phyloP scores from a whole-genome alignment of 2,329 filamentous ascomycete species.

The Pseudocercospora eumusae region DNA sequence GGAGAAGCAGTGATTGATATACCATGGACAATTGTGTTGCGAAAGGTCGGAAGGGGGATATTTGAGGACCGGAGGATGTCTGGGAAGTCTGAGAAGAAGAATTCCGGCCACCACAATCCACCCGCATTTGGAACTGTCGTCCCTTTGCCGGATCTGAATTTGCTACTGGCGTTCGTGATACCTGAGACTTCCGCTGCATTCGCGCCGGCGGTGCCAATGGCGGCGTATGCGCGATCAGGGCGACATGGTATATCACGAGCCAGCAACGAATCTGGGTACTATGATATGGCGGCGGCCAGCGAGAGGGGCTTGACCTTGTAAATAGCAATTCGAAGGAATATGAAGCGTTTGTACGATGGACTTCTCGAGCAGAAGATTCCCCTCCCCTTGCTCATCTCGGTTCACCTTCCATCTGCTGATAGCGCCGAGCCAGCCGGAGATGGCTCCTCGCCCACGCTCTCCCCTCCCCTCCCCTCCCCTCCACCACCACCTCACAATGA shows the following conservation, averaged over 20 bases:
- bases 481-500: too few species aligned
- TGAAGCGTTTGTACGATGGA: too few species aligned
- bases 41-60: too few species aligned
- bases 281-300: neutral
- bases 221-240: neutral
- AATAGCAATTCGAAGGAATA: too few species aligned
- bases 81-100: too few species aligned
- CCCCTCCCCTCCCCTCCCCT: neutral
- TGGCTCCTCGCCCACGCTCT: neutral
- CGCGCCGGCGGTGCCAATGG: constrained; percentile 4
- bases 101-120: too few species aligned
- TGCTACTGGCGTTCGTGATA: neutral
- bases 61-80: too few species aligned
- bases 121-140: neutral
- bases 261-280: neutral
- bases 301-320: too few species aligned
- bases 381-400: neutral
- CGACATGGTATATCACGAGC: neutral
- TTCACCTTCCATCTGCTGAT: neutral
- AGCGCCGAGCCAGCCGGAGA: neutral
- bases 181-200: neutral
- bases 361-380: neutral
- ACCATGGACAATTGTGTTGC: too few species aligned
- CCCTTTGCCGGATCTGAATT: neutral
- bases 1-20: neutral